Conservation (phyloP, 768 basidiomycete species). For the Kwoniella sp. region DNA sequence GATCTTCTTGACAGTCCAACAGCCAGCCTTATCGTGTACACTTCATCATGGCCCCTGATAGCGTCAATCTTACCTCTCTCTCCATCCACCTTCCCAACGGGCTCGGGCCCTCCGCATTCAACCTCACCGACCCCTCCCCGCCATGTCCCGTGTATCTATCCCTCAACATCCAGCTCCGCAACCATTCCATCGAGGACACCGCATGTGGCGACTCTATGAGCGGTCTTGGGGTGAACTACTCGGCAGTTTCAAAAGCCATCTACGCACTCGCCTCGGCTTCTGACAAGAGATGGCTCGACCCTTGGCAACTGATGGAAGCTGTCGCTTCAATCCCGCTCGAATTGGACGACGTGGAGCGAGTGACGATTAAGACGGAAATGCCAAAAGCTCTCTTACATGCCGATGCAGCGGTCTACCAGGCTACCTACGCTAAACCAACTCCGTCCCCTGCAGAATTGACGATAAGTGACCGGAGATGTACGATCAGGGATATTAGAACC, state of each 20-base stretch:
- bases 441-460: conserved; percentile 24
- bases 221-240: conserved; percentile 68
- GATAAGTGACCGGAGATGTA: conserved; percentile 52
- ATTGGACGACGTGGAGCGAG: conserved; percentile 53
- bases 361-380: conserved; percentile 61
- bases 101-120: conserved; percentile 54
- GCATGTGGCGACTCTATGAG: conserved; percentile 63
- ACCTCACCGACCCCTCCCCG: conserved; percentile 56
- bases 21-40: no score
- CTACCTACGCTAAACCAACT: conserved; percentile 21
- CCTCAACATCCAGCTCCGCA: conserved; percentile 54
- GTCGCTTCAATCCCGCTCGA: conserved; percentile 59
- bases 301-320: conserved; percentile 61
- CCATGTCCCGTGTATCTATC: conserved; percentile 65
- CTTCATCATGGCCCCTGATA: conserved; percentile 28
- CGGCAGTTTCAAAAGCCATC: conserved; percentile 61
- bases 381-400: conserved; percentile 64
- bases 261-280: conserved; percentile 49
- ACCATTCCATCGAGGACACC: conserved; percentile 61
- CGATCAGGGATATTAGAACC: conserved; percentile 62
- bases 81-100: conserved; percentile 52
- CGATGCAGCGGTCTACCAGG: conserved; percentile 57
- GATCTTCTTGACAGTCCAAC: no score
- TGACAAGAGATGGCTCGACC: conserved; percentile 59
- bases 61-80: conserved; percentile 54